Percentiles rank a stretch among this genome's conserved stretches.
phyloP scores from a whole-genome alignment of 2,329 filamentous ascomycete species.

The Xylariaceae sp. region DNA sequence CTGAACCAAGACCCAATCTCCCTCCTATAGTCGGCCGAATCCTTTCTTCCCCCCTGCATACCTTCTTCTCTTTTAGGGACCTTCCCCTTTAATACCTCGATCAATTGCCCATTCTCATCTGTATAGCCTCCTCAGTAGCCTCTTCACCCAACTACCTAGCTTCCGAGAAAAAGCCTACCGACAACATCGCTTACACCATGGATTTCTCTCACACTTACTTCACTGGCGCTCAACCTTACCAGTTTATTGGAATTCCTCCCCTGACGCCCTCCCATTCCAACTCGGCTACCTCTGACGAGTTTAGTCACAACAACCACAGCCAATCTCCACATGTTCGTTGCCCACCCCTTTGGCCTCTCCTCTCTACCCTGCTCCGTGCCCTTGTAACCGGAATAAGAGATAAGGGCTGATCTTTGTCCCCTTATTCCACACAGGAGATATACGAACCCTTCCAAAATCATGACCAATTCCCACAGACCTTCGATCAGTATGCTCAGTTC shows the following conservation, averaged over 20 bases:
- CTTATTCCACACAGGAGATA: constrained; percentile 50
- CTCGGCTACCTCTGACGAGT: constrained; percentile 62
- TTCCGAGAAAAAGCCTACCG: not conserved
- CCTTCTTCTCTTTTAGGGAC: constrained; percentile 4
- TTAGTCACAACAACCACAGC: constrained; percentile 46
- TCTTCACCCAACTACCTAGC: constrained; percentile 4
- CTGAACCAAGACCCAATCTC: not conserved
- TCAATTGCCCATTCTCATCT: constrained; percentile 2
- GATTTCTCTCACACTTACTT: constrained; percentile 62
- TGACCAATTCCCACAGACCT: constrained; percentile 55
- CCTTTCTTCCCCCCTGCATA: not conserved
- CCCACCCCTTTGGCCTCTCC: not conserved
- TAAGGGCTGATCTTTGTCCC: constrained; percentile 30
- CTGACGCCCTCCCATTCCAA: constrained; percentile 63
- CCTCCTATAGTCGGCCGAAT: constrained; percentile 2
- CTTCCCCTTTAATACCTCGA: not conserved
- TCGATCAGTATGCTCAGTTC: constrained; percentile 55
- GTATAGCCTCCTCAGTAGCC: constrained; percentile 16
- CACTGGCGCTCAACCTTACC: constrained; percentile 57
- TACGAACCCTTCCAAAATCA: constrained; percentile 56
- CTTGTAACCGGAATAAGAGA: not conserved
- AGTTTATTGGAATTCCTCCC: constrained; percentile 61
- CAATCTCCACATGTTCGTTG: constrained; percentile 62
- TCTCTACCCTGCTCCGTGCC: not conserved
- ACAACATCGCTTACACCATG: constrained; percentile 47